A percentile compares a stretch with the other conserved stretches of the same genome.
Evolutionary conservation across 257 asterid species (phyloP).

Genomic region (Scutellaria minor): DNA sequence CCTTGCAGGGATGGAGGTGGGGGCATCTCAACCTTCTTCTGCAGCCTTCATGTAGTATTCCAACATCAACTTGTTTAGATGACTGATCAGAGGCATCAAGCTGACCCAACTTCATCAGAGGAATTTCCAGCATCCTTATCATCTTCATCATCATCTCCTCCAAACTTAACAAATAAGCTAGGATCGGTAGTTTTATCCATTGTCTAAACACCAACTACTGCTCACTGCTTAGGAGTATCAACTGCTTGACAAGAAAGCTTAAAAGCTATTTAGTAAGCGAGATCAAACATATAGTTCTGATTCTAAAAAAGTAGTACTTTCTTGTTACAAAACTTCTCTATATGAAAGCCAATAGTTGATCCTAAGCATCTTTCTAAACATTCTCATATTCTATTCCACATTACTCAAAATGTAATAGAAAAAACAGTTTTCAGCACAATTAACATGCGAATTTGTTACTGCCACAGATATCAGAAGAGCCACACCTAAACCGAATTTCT

Average conservation of each 20-base stretch:
- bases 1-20: conserved; percentile 90
- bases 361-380: background rate
- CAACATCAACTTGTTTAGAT: conserved; percentile 68
- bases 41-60: conserved; percentile 98
- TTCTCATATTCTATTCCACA: background rate
- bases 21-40: conserved; percentile 93
- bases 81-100: conserved; percentile 53
- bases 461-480: background rate
- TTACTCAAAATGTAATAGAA: background rate
- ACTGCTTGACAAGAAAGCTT: conserved; percentile 84
- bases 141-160: conserved; percentile 78
- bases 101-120: conserved; percentile 59
- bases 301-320: background rate
- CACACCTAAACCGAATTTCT: conserved; percentile 6
- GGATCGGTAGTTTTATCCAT: conserved; percentile 76
- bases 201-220: conserved; percentile 45
- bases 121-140: conserved; percentile 62
- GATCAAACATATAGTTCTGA: conserved; percentile 30
- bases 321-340: too few relatives aligned
- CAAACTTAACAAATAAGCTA: conserved; percentile 60
- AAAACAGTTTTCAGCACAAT: background rate
- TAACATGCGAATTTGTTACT: background rate
- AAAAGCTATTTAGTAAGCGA: conserved; percentile 56
- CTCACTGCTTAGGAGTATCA: conserved; percentile 46
- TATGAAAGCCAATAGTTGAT: background rate